Evolutionary conservation across 2,329 filamentous ascomycete genomes (phyloP).

Genomic region (Scedosporium minutisporum): DNA sequence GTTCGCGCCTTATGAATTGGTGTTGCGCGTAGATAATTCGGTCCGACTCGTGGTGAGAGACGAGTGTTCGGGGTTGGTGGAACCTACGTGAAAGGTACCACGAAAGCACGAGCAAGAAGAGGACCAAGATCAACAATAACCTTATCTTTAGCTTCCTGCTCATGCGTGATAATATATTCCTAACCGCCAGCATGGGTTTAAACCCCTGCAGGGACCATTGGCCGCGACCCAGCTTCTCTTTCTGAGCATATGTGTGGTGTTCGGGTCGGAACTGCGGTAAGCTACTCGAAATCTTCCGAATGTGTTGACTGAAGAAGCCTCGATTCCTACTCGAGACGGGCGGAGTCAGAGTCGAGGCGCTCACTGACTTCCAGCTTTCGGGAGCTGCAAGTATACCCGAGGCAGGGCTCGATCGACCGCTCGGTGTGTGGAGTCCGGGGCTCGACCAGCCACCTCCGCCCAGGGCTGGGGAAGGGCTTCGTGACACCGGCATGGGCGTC

Average conservation of each 20-base stretch:
- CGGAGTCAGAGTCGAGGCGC: slow-evolving; percentile 15
- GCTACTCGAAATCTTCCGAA: slow-evolving; percentile 69
- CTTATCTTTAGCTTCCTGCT: slow-evolving; percentile 58
- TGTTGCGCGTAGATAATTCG: too few relatives aligned
- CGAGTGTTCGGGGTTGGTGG: not conserved
- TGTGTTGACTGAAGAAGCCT: slow-evolving; percentile 80
- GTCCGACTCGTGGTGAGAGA: not conserved
- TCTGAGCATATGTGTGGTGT: slow-evolving; percentile 51
- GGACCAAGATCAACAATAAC: slow-evolving; percentile 45
- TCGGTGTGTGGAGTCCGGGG: slow-evolving; percentile 62
- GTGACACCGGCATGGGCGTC: slow-evolving; percentile 68
- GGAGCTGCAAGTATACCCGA: slow-evolving; percentile 49
- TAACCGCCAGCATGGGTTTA: slow-evolving; percentile 20
- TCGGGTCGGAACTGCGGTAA: slow-evolving; percentile 61
- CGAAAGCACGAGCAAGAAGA: slow-evolving; percentile 53
- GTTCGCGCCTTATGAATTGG: not conserved
- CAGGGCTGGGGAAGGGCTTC: slow-evolving; percentile 75
- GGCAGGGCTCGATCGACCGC: slow-evolving; percentile 59
- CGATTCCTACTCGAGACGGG: slow-evolving; percentile 68
- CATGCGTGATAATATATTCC: slow-evolving; percentile 40
- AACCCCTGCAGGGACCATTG: slow-evolving; percentile 22
- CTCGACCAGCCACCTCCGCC: slow-evolving; percentile 77
- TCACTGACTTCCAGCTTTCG: not conserved
- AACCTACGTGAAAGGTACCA: slow-evolving; percentile 68
- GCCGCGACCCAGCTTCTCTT: slow-evolving; percentile 63